A percentile compares a stretch with the other conserved stretches of the same genome.
Conservation (phyloP, 2,329 filamentous ascomycete species). For the Teratosphaeriaceae sp. region DNA sequence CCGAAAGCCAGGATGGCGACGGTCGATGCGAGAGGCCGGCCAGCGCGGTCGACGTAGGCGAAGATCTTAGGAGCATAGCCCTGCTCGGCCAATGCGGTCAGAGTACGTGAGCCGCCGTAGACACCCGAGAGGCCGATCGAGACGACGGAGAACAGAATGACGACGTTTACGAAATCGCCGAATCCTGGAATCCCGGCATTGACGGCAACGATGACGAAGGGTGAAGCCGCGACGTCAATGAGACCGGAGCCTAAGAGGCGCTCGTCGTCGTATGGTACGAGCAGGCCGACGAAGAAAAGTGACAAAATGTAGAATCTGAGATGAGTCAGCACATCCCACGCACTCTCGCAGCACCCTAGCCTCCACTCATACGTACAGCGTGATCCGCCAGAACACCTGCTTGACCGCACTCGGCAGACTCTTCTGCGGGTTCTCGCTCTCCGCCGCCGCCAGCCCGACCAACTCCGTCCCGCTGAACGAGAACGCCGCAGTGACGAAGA, state of each 20-base stretch:
- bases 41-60: conserved; percentile 62
- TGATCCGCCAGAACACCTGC: conserved; percentile 92
- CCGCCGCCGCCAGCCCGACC: conserved; percentile 69
- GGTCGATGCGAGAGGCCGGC: conserved; percentile 60
- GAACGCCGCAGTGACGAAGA: conserved; percentile 71
- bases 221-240: conserved; percentile 32
- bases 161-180: conserved; percentile 63
- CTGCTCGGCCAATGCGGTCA: conserved; percentile 76
- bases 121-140: conserved; percentile 53
- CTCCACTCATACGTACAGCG: conserved; percentile 57
- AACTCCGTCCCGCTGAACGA: conserved; percentile 70
- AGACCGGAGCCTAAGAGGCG: conserved; percentile 44
- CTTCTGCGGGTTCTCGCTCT: conserved; percentile 70
- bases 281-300: conserved; percentile 28
- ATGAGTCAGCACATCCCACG: neutral
- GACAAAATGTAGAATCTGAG: conserved; percentile 51
- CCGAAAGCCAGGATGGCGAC: conserved; percentile 63
- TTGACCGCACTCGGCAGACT: conserved; percentile 81
- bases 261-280: conserved; percentile 31
- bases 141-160: conserved; percentile 57
- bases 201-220: conserved; percentile 66
- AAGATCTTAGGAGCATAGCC: conserved; percentile 49
- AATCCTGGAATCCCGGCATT: conserved; percentile 61
- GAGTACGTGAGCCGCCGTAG: conserved; percentile 66
- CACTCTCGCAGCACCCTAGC: no score